A percentile compares a stretch with the other conserved stretches of the same genome.
Conservation (phyloP, 2,329 filamentous ascomycete genomes). For the Acrocalymma vagum region DNA sequence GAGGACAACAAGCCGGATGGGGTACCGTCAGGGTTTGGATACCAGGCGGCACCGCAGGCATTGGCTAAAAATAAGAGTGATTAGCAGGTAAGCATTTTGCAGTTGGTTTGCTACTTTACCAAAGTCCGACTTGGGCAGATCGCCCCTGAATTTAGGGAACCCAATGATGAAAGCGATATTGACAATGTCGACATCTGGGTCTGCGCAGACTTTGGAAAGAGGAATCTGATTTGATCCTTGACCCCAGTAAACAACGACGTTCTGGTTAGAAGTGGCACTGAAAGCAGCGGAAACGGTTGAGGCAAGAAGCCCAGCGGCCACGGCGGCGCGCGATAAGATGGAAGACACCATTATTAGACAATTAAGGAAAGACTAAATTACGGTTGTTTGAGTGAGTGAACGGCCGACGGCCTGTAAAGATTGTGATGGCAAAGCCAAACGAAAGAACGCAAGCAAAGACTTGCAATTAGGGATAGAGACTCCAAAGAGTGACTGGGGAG, state of each 20-base stretch:
- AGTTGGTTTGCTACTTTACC: slow-evolving; percentile 42
- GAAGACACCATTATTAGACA: slow-evolving; percentile 47
- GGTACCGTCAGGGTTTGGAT: slow-evolving; percentile 46
- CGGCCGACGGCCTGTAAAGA: slow-evolving; percentile 50
- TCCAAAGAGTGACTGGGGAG: slow-evolving; percentile 39
- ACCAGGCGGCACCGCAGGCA: slow-evolving; percentile 57
- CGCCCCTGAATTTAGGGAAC: slow-evolving; percentile 59
- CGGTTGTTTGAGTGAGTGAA: slow-evolving; percentile 46
- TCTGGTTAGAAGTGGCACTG: slow-evolving; percentile 52
- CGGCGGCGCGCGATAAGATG: slow-evolving; percentile 37
- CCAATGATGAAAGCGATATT: slow-evolving; percentile 64
- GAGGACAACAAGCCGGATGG: slow-evolving; percentile 52
- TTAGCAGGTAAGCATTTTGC: slow-evolving; percentile 1
- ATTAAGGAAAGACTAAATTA: slow-evolving; percentile 29
- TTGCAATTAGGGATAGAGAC: slow-evolving; percentile 40
- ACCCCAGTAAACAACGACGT: slow-evolving; percentile 65
- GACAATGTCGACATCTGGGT: slow-evolving; percentile 63
- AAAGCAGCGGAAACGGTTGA: slow-evolving; percentile 51
- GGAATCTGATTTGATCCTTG: slow-evolving; percentile 60
- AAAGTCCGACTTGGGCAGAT: slow-evolving; percentile 64
- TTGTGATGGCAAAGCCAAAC: slow-evolving; percentile 51
- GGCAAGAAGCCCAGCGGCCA: slow-evolving; percentile 44
- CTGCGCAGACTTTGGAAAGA: slow-evolving; percentile 60
- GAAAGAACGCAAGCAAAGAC: slow-evolving; percentile 65
- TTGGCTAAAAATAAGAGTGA: slow-evolving; percentile 26